phyloP scores from a whole-genome alignment of 2,329 filamentous ascomycete genomes.

The Diplodia intermedia region DNA sequence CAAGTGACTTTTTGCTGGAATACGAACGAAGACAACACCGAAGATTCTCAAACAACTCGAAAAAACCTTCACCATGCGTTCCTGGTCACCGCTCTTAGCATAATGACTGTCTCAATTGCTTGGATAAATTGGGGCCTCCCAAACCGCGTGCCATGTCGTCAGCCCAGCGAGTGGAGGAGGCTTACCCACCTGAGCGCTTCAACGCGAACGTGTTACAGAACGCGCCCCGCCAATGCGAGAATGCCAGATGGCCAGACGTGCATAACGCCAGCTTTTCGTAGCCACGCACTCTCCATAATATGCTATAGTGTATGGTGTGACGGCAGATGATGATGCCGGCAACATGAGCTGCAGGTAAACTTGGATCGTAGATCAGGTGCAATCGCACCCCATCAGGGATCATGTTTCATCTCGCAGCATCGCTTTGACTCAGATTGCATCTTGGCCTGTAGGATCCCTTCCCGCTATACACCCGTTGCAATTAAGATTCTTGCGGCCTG shows the following conservation, averaged over 20 bases:
- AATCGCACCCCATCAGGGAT: not conserved
- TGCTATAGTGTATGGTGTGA: not conserved
- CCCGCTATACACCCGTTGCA: not conserved
- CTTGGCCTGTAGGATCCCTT: not conserved
- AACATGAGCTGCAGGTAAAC: not conserved
- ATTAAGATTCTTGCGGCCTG: not conserved
- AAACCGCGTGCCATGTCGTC: not conserved
- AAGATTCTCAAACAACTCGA: not conserved
- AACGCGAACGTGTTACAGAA: not conserved
- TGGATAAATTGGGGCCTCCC: too few species aligned
- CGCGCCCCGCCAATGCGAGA: not conserved
- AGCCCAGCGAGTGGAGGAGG: not conserved
- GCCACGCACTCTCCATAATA: not conserved
- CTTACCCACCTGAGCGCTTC: not conserved
- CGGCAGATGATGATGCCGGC: not conserved
- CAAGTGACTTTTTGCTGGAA: not conserved
- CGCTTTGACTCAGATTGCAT: not conserved
- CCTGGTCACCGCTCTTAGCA: not conserved
- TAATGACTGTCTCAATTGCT: not conserved
- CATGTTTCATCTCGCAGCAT: not conserved
- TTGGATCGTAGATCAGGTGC: not conserved
- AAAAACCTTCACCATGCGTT: not conserved
- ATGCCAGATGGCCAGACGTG: not conserved
- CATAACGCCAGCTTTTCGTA: not conserved
- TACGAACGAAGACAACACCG: not conserved